These are phyloP conservation scores for Aspergillus candidus DNA, from an alignment of 2,329 filamentous ascomycete species.

Conservation along the genomic window DNA sequence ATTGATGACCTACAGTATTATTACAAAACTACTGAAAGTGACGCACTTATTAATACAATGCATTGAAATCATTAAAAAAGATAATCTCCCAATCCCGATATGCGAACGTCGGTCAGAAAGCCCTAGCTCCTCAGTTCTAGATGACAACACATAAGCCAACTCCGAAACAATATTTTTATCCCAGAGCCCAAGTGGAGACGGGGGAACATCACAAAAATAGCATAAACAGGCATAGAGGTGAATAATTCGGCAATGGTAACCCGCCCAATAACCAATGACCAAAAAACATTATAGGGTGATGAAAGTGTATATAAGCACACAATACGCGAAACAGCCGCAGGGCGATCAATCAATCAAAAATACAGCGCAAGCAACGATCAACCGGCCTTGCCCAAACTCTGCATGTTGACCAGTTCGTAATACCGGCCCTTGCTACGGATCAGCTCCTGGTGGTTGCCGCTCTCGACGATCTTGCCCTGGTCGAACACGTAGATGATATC, in stretches of 20 bases:
- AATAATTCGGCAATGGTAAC: no score
- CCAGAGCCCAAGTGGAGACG: background rate
- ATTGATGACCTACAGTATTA: no score
- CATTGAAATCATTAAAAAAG: no score
- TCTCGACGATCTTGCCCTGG: constrained; percentile 76
- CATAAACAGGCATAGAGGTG: no score
- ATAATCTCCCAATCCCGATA: no score
- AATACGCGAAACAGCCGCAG: background rate
- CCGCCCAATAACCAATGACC: no score
- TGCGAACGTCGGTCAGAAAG: no score
- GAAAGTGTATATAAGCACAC: constrained; percentile 4
- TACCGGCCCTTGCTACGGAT: constrained; percentile 67
- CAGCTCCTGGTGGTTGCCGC: constrained; percentile 70
- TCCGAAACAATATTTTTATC: no score
- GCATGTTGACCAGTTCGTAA: constrained; percentile 71
- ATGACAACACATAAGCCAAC: no score
- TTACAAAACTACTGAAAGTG: no score
- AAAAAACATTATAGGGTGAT: background rate
- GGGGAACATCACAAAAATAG: background rate
- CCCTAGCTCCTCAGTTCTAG: no score
- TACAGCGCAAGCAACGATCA: constrained; percentile 9
- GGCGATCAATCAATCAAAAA: background rate
- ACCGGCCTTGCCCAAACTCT: constrained; percentile 61
- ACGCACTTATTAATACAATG: no score
- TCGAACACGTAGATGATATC: constrained; percentile 97